These are phyloP conservation scores for Macadamia tetraphylla DNA, from an alignment of 164 flowering plant genomes.

Conservation along the genomic window DNA sequence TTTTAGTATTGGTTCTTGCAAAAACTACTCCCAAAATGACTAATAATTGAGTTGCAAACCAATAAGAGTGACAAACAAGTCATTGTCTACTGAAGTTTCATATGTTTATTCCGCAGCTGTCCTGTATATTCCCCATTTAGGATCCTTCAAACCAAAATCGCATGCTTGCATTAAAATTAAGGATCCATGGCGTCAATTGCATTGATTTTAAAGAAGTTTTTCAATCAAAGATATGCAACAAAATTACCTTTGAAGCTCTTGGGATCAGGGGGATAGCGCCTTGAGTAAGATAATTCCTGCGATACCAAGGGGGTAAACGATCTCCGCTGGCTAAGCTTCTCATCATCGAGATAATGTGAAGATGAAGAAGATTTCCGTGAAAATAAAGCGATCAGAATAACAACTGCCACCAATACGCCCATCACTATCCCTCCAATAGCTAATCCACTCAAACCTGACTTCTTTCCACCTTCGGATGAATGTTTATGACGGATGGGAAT, in stretches of 20 bases:
- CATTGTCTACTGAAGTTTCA: no score
- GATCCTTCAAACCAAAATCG: background rate
- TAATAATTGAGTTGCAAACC: no score
- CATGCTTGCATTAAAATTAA: background rate
- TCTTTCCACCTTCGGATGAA: slow-evolving; percentile 11
- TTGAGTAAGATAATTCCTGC: slow-evolving; percentile 32
- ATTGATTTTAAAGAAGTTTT: background rate
- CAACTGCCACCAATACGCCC: slow-evolving; percentile 33
- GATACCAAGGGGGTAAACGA: slow-evolving; percentile 53
- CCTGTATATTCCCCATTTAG: background rate
- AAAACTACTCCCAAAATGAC: no score
- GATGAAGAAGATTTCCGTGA: slow-evolving; percentile 35
- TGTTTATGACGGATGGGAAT: background rate
- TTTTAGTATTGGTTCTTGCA: no score
- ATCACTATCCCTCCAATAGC: slow-evolving; percentile 41
- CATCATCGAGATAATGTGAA: slow-evolving; percentile 61
- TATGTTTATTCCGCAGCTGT: background rate
- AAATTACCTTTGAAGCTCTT: slow-evolving; percentile 40
- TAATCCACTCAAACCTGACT: slow-evolving; percentile 25
- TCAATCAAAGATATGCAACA: background rate
- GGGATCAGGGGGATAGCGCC: slow-evolving; percentile 1
- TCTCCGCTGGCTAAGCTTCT: slow-evolving; percentile 36
- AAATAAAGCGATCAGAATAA: slow-evolving; percentile 31
- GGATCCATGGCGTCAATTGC: background rate
- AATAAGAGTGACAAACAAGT: no score